Conservation (phyloP, 2,329 filamentous ascomycete species). For the Colletotrichum tofieldiae region DNA sequence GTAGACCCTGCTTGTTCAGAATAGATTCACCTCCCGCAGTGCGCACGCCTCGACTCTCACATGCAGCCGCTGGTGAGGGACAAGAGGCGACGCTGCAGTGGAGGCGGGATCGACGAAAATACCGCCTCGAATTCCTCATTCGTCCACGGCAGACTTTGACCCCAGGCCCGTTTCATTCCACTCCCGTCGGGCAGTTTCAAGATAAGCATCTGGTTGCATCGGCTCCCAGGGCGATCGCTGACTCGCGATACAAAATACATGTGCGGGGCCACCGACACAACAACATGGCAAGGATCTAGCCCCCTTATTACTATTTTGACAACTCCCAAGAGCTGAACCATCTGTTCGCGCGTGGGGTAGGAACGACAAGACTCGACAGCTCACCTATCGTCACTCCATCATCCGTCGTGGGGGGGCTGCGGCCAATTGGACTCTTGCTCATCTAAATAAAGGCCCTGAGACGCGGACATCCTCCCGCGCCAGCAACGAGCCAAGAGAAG, state of each 20-base stretch:
- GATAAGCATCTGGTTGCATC: constrained; percentile 28
- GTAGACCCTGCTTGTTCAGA: not conserved
- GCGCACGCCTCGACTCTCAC: not conserved
- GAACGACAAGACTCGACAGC: not conserved
- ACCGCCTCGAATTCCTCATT: not conserved
- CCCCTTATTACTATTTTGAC: constrained; percentile 40
- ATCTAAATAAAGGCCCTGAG: constrained; percentile 33
- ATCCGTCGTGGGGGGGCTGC: not conserved
- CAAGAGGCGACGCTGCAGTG: not conserved
- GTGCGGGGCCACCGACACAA: constrained; percentile 18
- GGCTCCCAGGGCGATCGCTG: constrained; percentile 20
- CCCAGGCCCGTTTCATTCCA: constrained; percentile 31
- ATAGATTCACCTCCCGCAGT: not conserved
- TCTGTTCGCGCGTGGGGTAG: constrained; percentile 1
- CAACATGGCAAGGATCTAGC: constrained; percentile 12
- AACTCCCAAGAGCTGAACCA: constrained; percentile 19
- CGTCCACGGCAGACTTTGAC: not conserved
- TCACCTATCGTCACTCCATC: not conserved
- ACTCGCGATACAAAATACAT: constrained; percentile 24
- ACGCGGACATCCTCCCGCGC: constrained; percentile 31
- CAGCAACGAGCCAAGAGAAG: constrained; percentile 26
- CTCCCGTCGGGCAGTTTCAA: constrained; percentile 31
- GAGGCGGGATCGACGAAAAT: constrained; percentile 9
- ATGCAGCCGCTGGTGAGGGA: not conserved
- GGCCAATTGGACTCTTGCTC: not conserved